Percentiles rank a stretch among this genome's conserved stretches.
These are phyloP conservation scores for Chrysosphaeria jannelii DNA, from an alignment of 2,329 filamentous ascomycete genomes.

Conservation along the genomic window DNA sequence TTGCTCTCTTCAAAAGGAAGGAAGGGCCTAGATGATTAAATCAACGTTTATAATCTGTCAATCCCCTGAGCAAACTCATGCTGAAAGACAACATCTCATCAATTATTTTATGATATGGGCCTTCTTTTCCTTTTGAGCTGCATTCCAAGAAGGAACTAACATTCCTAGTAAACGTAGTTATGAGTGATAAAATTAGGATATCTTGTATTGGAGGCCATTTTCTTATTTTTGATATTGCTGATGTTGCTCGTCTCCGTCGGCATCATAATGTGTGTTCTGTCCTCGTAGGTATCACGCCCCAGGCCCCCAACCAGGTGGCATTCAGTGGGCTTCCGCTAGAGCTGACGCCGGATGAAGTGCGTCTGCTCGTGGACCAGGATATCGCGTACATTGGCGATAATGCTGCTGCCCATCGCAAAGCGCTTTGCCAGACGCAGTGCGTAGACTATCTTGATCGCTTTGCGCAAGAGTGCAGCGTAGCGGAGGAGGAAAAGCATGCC, in stretches of 20 bases:
- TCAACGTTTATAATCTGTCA: slow-evolving; percentile 22
- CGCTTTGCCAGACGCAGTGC: slow-evolving; percentile 15
- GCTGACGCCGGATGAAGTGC: slow-evolving; percentile 71
- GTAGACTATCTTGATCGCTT: slow-evolving; percentile 10
- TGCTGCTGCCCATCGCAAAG: slow-evolving; percentile 26
- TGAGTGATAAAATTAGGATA: slow-evolving; percentile 49
- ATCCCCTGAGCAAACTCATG: slow-evolving; percentile 21
- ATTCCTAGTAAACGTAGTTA: neutral
- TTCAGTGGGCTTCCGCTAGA: slow-evolving; percentile 74
- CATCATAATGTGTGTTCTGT: slow-evolving; percentile 64
- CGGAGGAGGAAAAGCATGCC: slow-evolving; percentile 3
- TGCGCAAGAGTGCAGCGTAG: slow-evolving; percentile 9
- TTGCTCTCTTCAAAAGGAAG: too few relatives aligned
- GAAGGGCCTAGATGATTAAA: slow-evolving; percentile 15
- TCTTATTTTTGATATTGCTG: slow-evolving; percentile 66
- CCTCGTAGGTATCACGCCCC: slow-evolving; percentile 62
- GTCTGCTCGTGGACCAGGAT: slow-evolving; percentile 43
- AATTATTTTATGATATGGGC: slow-evolving; percentile 4
- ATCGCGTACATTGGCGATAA: slow-evolving; percentile 73
- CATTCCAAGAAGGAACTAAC: neutral
- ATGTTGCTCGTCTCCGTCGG: slow-evolving; percentile 47
- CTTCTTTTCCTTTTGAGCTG: slow-evolving; percentile 7
- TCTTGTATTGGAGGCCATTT: slow-evolving; percentile 55
- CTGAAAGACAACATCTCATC: slow-evolving; percentile 8
- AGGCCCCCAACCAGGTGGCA: slow-evolving; percentile 81